phyloP scores from a whole-genome alignment of 208 protist genomes.

The Phytomonas sp. region DNA sequence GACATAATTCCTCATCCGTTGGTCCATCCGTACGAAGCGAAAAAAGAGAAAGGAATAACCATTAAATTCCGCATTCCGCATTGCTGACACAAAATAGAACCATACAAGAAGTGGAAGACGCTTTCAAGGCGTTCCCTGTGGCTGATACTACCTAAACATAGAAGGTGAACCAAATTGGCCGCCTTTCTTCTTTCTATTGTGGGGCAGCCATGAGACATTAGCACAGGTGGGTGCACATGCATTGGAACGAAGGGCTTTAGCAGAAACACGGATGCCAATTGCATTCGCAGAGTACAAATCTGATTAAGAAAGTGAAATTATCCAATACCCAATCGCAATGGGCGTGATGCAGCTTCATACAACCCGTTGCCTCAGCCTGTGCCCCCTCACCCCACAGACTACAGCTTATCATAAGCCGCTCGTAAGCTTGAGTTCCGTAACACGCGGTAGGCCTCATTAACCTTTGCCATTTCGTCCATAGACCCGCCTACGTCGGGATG shows the following conservation, averaged over 20 bases:
- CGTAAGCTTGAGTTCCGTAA: constrained; percentile 93
- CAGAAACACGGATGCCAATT: not conserved
- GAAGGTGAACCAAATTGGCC: not conserved
- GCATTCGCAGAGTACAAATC: not conserved
- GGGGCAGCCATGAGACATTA: too few species aligned
- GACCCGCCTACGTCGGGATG: constrained; percentile 84
- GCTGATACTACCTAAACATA: not conserved
- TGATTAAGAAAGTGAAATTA: not conserved
- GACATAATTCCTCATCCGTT: not conserved
- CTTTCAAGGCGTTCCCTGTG: not conserved
- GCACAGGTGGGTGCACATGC: not conserved
- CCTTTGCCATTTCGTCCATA: constrained; percentile 48
- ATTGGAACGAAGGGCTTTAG: not conserved
- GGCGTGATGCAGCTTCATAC: not conserved
- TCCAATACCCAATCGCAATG: not conserved
- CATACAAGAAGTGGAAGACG: not conserved
- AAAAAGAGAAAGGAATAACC: constrained; percentile 1
- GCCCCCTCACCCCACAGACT: not conserved
- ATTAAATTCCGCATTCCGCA: constrained; percentile 1
- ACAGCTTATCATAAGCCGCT: constrained; percentile 88
- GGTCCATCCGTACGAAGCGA: not conserved
- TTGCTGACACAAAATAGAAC: constrained; percentile 1
- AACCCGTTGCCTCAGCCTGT: not conserved
- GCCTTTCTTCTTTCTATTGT: not conserved
- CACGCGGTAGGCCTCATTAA: constrained; percentile 95